These are phyloP conservation scores for Raphanus sativus DNA, from an alignment of 345 rosid genomes.

Conservation along the genomic window DNA sequence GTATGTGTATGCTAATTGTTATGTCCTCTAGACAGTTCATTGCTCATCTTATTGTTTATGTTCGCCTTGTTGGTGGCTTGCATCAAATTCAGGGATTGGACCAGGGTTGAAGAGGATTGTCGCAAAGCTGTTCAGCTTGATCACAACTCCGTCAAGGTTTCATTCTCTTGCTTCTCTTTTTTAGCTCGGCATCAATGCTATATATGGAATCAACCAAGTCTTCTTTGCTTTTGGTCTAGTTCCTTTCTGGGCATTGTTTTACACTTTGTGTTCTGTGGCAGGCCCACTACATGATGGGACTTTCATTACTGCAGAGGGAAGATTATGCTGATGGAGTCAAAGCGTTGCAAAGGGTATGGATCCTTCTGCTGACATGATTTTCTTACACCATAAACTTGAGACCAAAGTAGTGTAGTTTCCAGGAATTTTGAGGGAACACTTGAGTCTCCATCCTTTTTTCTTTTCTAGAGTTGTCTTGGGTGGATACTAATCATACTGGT, in stretches of 20 bases:
- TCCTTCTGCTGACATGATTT: not conserved
- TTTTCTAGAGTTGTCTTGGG: not conserved
- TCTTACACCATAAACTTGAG: not conserved
- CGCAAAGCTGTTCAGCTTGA: slow-evolving; percentile 75
- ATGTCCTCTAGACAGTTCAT: not conserved
- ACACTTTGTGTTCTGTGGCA: slow-evolving; percentile 35
- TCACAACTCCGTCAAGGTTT: slow-evolving; percentile 66
- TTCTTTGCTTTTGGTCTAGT: slow-evolving; percentile 3
- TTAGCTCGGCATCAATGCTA: not conserved
- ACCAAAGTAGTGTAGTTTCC: slow-evolving; percentile 3
- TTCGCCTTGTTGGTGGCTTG: slow-evolving; percentile 7
- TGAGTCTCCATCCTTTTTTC: not conserved
- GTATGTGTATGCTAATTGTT: slow-evolving; percentile 27
- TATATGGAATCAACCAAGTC: not conserved
- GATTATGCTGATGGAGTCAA: slow-evolving; percentile 60
- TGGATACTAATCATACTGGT: not conserved
- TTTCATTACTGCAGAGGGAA: slow-evolving; percentile 58
- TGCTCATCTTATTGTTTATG: not conserved
- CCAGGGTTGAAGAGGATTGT: slow-evolving; percentile 77
- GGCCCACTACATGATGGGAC: slow-evolving; percentile 92
- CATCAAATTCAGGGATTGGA: slow-evolving; percentile 66
- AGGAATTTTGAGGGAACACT: not conserved
- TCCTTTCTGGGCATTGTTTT: not conserved
- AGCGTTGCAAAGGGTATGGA: slow-evolving; percentile 67
- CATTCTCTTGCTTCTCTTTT: not conserved